Conservation (phyloP, 331 rosid species). For the Stylosanthes scabra region DNA sequence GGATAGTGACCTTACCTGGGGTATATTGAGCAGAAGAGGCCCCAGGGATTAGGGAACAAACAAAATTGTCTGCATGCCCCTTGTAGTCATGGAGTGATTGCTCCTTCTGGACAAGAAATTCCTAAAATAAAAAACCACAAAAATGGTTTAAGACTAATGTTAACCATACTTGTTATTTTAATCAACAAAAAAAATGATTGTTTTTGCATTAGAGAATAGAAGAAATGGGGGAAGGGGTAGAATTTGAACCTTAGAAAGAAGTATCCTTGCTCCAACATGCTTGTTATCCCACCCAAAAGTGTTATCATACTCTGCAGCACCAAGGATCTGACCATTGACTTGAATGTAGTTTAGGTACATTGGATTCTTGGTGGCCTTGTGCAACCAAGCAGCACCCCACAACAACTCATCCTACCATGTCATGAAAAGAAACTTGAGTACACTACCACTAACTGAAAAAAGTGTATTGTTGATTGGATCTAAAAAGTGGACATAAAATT, state of each 20-base stretch:
- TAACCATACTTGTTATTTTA: not conserved
- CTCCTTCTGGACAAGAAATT: conserved; percentile 72
- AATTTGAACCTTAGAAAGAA: conserved; percentile 85
- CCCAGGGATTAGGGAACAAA: conserved; percentile 87
- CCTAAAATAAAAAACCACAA: conserved; percentile 56
- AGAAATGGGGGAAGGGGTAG: not conserved
- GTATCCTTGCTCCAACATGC: conserved; percentile 97
- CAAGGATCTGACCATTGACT: conserved; percentile 84
- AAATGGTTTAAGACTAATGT: conserved; percentile 7
- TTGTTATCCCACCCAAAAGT: conserved; percentile 99
- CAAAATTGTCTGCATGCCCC: conserved; percentile 83
- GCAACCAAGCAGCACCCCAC: conserved; percentile 99
- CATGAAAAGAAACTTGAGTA: not conserved
- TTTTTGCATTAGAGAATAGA: not conserved
- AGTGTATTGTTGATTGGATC: not conserved
- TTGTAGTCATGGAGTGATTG: conserved; percentile 86
- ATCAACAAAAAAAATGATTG: not conserved
- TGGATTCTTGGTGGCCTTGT: conserved; percentile 86
- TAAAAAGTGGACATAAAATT: not conserved
- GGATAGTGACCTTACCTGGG: conserved; percentile 61
- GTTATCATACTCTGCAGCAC: conserved; percentile 85
- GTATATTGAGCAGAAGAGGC: conserved; percentile 79
- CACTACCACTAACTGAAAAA: not conserved
- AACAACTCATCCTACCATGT: conserved; percentile 81
- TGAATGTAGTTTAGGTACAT: conserved; percentile 80